Evolutionary conservation across 495 filamentous ascomycete species (phyloP), one percentile per base, ranked within the genome.

Genomic region (Pyrenula aspistea): DNA sequence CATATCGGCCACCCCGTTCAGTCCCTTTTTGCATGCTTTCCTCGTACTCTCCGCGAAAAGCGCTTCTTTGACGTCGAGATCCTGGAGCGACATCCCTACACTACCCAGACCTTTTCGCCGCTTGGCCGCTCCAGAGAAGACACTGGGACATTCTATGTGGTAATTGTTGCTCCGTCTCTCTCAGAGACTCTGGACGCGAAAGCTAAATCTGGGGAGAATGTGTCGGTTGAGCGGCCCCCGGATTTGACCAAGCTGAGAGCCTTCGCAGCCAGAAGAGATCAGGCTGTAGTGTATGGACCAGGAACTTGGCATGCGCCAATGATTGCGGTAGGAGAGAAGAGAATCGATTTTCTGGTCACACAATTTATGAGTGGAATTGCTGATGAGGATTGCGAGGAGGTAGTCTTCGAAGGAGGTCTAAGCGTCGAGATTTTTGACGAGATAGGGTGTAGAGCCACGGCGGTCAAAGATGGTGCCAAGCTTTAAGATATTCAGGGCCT

Each of bases 271-370:
- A 79, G 73, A n/a, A 83, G 84, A 4, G 75, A 80, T 12, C 88
- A 94, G 75, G 91, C 89, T 1, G 87, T 98, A 20, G 96, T 90
- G 15, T 98, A 97, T 70, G 87, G 80, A 12, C 81, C 85, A 15
- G 93, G 89, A 15, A 96, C 89, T 49, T 98, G 94, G 92, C 93
- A 98, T 77, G 91, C 92, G 60, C 93, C 93, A 1, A 97, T 98
- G 93, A 89, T 87, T 15, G 91, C 89, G 51, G 64, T 96, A 21
- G 93, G 92, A 0, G 63, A 71, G 51, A 61, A 74, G 31, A 73
- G 80, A 21, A 78, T 90, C 24, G 85, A 86, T 62, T 98, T 97
- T 71, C 82, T 95, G 22, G 91, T 96, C 10, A 78, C 88, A 65
- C 91, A 96, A 71, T 88, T 83, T 73, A 84, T 83, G 15, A 98